Percentiles rank a stretch among this genome's conserved stretches.
Conservation (phyloP, 192 early-diverging fungal genomes). For the Borealophlyctis nickersoniae region DNA sequence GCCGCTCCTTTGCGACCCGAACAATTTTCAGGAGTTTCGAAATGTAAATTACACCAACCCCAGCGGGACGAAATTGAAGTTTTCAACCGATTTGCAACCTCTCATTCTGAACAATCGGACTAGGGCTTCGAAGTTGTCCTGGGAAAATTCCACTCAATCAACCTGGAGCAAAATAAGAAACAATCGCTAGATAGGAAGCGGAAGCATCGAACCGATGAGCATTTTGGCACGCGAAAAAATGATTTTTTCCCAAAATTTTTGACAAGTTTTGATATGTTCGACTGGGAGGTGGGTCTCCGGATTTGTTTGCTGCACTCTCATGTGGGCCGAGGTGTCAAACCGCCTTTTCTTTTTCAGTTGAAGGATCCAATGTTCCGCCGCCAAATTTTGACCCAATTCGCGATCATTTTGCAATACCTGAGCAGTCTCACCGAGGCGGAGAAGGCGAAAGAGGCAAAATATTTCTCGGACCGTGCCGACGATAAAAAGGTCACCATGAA, state of each 20-base stretch:
- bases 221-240: conserved; percentile 31
- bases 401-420: conserved; percentile 83
- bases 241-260: conserved; percentile 77
- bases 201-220: conserved; percentile 19
- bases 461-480: conserved; percentile 20
- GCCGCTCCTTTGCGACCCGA: conserved; percentile 35
- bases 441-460: conserved; percentile 41
- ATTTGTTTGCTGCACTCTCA: too few species aligned
- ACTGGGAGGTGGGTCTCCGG: conserved; percentile 66
- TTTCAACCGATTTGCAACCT: too few species aligned
- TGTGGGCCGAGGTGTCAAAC: too few species aligned
- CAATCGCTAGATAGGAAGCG: conserved; percentile 23
- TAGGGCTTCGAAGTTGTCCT: conserved; percentile 36
- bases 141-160: conserved; percentile 34
- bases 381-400: conserved; percentile 79
- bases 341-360: too few species aligned
- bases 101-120: too few species aligned
- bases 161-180: conserved; percentile 13
- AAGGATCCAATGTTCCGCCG: conserved; percentile 78
- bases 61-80: too few species aligned
- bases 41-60: conserved; percentile 28
- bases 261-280: conserved; percentile 66
- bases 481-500: conserved; percentile 64
- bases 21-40: conserved; percentile 36
- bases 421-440: conserved; percentile 47